Conservation (phyloP, 208 protist genomes). For the Wallacemonas rigidus region DNA sequence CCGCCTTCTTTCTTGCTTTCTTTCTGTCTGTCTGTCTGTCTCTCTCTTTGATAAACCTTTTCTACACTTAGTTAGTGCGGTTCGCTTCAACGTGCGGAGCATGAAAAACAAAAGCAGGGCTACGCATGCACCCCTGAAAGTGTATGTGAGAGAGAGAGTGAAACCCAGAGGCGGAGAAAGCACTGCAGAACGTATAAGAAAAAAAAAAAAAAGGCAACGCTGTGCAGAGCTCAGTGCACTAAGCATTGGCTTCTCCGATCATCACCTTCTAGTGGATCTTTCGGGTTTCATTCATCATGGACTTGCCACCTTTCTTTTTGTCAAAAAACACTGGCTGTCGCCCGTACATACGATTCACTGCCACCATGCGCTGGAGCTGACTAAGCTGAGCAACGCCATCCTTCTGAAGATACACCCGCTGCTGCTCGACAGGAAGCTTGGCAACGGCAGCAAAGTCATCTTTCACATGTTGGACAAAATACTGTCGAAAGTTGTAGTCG, state of each 20-base stretch:
- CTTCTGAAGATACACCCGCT: conserved; percentile 50
- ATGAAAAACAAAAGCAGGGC: too few relatives aligned
- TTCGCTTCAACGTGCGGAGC: too few relatives aligned
- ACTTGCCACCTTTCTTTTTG: conserved; percentile 19
- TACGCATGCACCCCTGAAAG: too few relatives aligned
- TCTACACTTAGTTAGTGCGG: too few relatives aligned
- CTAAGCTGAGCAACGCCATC: conserved; percentile 61
- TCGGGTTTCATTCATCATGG: conserved; percentile 11
- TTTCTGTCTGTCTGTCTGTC: too few relatives aligned
- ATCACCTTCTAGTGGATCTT: conserved; percentile 2
- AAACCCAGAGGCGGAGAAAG: too few relatives aligned
- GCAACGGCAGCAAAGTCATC: conserved; percentile 66
- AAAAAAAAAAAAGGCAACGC: not conserved
- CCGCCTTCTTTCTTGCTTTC: too few relatives aligned
- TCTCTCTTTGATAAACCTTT: too few relatives aligned
- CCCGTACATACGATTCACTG: conserved; percentile 83
- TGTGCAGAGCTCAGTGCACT: conserved; percentile 14
- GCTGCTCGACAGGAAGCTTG: conserved; percentile 48
- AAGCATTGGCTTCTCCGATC: not conserved
- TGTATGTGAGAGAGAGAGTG: too few relatives aligned
- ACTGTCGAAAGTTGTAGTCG: conserved; percentile 91
- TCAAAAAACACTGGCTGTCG: conserved; percentile 72
- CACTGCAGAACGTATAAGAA: not conserved
- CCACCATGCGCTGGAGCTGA: conserved; percentile 87
- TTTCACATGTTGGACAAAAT: conserved; percentile 84